A percentile compares a stretch with the other conserved stretches of the same genome.
Evolutionary conservation across 208 protist species (phyloP).

Genomic region (Acanthamoeba royreba): DNA sequence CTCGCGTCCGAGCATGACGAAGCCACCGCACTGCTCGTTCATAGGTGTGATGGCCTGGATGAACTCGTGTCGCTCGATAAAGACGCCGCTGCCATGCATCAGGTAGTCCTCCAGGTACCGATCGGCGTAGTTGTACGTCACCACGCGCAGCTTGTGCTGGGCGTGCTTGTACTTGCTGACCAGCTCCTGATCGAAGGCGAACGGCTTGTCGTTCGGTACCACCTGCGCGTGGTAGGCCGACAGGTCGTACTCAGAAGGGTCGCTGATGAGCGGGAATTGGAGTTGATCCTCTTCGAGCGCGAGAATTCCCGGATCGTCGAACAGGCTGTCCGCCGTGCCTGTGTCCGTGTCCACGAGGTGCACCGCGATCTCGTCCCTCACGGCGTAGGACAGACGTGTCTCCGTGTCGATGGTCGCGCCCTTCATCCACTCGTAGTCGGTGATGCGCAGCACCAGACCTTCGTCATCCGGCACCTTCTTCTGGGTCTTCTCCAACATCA

Average conservation of each 20-base stretch:
- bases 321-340: background rate
- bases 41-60: background rate
- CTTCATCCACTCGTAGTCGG: background rate
- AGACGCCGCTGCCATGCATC: background rate
- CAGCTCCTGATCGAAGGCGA: constrained; percentile 4
- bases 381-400: background rate
- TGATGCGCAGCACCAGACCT: background rate
- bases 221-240: background rate
- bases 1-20: background rate
- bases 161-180: background rate
- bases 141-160: constrained; percentile 14
- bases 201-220: background rate
- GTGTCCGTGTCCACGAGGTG: background rate
- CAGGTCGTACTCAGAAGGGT: background rate
- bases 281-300: background rate
- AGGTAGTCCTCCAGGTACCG: background rate
- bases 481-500: background rate
- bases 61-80: background rate
- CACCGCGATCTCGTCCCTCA: background rate
- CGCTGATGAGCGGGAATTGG: background rate
- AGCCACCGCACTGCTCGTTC: background rate
- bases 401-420: background rate
- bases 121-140: constrained; percentile 13
- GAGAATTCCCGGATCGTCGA: background rate
- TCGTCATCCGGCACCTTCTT: background rate